Percentiles rank a stretch among this genome's conserved stretches.
These are phyloP conservation scores for Kodamaea fukazawae DNA, from an alignment of 805 yeast species.

Conservation along the genomic window DNA sequence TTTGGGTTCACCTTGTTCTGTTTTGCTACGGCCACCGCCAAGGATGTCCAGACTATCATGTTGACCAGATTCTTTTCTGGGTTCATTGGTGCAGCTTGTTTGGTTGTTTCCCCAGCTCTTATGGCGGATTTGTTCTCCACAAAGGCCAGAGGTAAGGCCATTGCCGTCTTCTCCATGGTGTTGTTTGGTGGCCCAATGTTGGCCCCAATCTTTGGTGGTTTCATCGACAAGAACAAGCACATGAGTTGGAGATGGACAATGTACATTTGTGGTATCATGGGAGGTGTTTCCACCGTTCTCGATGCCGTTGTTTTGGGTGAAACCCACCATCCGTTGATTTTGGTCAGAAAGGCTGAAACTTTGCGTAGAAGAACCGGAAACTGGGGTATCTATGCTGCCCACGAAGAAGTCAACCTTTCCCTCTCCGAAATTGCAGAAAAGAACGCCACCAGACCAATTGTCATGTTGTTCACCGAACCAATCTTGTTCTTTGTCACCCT, in stretches of 20 bases:
- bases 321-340: slow-evolving; percentile 39
- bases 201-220: slow-evolving; percentile 64
- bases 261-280: slow-evolving; percentile 48
- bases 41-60: slow-evolving; percentile 73
- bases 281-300: slow-evolving; percentile 29
- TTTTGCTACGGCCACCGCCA: slow-evolving; percentile 71
- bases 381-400: slow-evolving; percentile 40
- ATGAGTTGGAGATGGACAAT: slow-evolving; percentile 59
- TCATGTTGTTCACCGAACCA: slow-evolving; percentile 40
- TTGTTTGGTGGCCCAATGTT: slow-evolving; percentile 78
- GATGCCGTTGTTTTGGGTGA: slow-evolving; percentile 34
- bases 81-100: slow-evolving; percentile 77
- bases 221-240: slow-evolving; percentile 35
- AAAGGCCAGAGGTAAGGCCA: slow-evolving; percentile 68
- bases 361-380: slow-evolving; percentile 40
- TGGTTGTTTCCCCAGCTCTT: slow-evolving; percentile 83
- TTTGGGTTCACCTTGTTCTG: slow-evolving; percentile 33
- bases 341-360: slow-evolving; percentile 31
- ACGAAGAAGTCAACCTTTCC: slow-evolving; percentile 31
- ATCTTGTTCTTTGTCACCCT: slow-evolving; percentile 42
- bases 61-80: slow-evolving; percentile 81
- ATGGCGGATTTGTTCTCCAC: slow-evolving; percentile 79
- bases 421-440: slow-evolving; percentile 34
- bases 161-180: slow-evolving; percentile 65
- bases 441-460: slow-evolving; percentile 36